A percentile compares a stretch with the other conserved stretches of the same genome.
Conservation (phyloP, 2,329 filamentous ascomycete species). For the Fusarium metavorans region DNA sequence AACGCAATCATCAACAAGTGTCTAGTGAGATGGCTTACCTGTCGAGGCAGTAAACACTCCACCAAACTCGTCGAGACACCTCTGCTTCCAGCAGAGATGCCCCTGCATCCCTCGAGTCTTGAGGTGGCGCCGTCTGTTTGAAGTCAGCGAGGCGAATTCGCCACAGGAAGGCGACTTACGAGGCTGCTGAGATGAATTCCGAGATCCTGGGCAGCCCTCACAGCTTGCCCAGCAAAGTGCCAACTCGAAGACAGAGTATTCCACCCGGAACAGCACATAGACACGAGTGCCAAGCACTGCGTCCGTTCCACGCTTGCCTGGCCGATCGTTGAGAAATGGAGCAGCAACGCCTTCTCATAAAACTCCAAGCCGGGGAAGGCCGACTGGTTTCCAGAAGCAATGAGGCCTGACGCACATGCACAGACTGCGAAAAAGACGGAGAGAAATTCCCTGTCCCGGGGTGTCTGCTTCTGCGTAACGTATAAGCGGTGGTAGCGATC, state of each 20-base stretch:
- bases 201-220: neutral
- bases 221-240: neutral
- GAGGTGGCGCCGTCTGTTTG: neutral
- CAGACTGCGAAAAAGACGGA: neutral
- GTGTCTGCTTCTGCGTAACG: neutral
- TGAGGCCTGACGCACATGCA: neutral
- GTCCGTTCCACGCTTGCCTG: neutral
- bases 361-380: neutral
- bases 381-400: neutral
- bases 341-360: neutral
- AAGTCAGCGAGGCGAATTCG: neutral
- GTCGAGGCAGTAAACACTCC: neutral
- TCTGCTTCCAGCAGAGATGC: neutral
- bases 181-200: neutral
- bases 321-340: neutral
- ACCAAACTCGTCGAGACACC: neutral
- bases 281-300: neutral
- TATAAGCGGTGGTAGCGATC: neutral
- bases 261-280: neutral
- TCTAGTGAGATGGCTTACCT: neutral
- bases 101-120: neutral
- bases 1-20: neutral
- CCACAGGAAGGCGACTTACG: neutral
- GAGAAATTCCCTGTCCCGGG: neutral
- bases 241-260: neutral